Base-by-base conservation (phyloP, 306 rosid genomes). In the Cicer chorassanicum region DNA sequence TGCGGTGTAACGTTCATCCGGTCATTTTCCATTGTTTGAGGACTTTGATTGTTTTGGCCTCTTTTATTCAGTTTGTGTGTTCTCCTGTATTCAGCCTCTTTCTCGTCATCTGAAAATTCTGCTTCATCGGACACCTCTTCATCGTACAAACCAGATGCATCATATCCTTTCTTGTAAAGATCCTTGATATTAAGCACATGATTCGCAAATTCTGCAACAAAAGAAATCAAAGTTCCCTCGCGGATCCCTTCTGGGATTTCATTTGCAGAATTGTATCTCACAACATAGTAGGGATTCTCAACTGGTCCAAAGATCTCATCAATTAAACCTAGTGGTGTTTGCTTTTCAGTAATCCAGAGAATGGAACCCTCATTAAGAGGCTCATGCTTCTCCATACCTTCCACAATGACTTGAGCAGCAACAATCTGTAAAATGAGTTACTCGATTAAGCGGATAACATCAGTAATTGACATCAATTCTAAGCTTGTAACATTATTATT, bases 271-370 rank as follows among this genome's bases (percentile, higher is more conserved):
- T 90, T 90, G 82, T 80, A 85, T 74, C 96, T 86, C 75, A 90
- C 90, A 40, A 80, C 57, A 82, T 93, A 93, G 56, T 84, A 87
- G 10, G 98, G 94, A 40, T 75, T 67, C 84, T 70, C 60, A 10
- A 93, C 95, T 8, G 89, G 98, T 46, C 96, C 96, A 74, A 90
- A 93, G 50, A 89, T 86, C 62, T 93, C 98, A 81, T 90, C 96
- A 29, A 89, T 81, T 50, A 86, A 62, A 51, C 98, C 94, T 19
- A 93, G 76, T 0, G 90, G 92, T 6, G 81, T 76, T 82, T 75
- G 81, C 57, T 76, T 70, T 75, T 83, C 84, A 2, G 94, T 86
- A 46, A 90, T 79, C 94, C 96, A 92, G 61, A 92, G 87, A 77
- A 89, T 78, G 15, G 96, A 90, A 39, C 94, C 98, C 49, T 88